phyloP scores from a whole-genome alignment of 1,284 basidiomycete genomes.

The Sphagnurus paluster region DNA sequence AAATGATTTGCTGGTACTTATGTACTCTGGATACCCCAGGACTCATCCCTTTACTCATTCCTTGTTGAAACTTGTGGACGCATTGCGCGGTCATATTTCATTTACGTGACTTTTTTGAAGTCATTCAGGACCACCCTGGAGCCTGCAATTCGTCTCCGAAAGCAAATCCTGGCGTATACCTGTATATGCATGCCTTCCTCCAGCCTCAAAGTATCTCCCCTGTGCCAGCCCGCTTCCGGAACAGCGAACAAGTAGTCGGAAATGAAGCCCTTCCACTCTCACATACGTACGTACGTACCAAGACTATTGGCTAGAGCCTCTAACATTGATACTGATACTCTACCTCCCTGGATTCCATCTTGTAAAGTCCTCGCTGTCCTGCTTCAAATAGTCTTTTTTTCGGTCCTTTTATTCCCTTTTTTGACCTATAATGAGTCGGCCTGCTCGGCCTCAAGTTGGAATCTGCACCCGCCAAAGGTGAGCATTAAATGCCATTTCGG shows the following conservation, averaged over 20 bases:
- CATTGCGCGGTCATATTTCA: not conserved
- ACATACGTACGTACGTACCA: slow-evolving; percentile 6
- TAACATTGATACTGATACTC: not conserved
- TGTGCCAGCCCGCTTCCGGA: slow-evolving; percentile 1
- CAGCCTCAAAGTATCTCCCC: not conserved
- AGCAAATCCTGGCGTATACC: not conserved
- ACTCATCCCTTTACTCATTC: too few species aligned
- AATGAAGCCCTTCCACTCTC: slow-evolving; percentile 9
- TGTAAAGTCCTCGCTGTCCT: slow-evolving; percentile 1
- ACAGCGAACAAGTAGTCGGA: not conserved
- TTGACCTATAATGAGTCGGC: too few species aligned
- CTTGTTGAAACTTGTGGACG: too few species aligned
- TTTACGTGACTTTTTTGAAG: slow-evolving; percentile 1
- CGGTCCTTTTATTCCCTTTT: too few species aligned
- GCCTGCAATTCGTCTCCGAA: not conserved
- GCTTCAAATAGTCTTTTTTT: too few species aligned
- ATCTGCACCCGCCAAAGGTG: too few species aligned
- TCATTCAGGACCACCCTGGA: too few species aligned
- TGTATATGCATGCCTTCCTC: not conserved
- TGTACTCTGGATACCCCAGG: not conserved
- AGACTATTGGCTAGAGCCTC: too few species aligned
- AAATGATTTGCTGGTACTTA: not conserved
- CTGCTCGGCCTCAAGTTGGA: too few species aligned
- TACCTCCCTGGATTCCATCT: slow-evolving; percentile 5
- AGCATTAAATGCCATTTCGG: too few species aligned